These are phyloP conservation scores for Trapa bicornis DNA, from an alignment of 345 rosid genomes.

Conservation along the genomic window DNA sequence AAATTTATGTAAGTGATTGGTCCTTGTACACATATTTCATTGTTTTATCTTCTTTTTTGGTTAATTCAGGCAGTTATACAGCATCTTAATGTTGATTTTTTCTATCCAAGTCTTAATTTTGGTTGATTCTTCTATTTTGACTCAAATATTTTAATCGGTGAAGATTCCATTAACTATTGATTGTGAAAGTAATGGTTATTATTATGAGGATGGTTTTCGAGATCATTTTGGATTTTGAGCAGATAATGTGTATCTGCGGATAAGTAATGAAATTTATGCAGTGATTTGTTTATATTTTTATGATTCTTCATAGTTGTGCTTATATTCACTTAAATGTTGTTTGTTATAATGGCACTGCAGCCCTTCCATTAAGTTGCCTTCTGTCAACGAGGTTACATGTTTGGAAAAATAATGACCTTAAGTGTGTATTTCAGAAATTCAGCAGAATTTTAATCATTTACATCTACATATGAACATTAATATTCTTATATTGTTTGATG, in stretches of 20 bases:
- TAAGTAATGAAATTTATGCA: neutral
- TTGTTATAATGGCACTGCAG: neutral
- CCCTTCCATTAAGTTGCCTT: too few relatives aligned
- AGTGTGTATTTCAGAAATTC: neutral
- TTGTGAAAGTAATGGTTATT: neutral
- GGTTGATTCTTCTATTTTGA: too few relatives aligned
- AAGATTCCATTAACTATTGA: neutral
- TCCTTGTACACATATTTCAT: neutral
- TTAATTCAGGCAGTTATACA: neutral
- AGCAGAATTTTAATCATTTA: neutral
- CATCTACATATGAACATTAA: neutral
- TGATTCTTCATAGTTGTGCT: neutral
- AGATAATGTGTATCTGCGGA: neutral
- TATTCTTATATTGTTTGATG: neutral
- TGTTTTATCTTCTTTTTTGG: neutral
- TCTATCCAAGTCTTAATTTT: too few relatives aligned
- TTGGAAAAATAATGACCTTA: neutral
- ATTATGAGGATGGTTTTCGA: neutral
- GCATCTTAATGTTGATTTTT: too few relatives aligned
- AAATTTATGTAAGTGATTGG: constrained; percentile 65
- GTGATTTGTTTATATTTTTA: neutral
- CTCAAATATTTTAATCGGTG: neutral
- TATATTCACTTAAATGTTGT: neutral
- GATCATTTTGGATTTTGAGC: neutral
- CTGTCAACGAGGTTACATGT: neutral